Percentiles rank a stretch among this genome's conserved stretches.
phyloP scores from a whole-genome alignment of 192 early-diverging fungal species.

The Funneliformis mosseae region DNA sequence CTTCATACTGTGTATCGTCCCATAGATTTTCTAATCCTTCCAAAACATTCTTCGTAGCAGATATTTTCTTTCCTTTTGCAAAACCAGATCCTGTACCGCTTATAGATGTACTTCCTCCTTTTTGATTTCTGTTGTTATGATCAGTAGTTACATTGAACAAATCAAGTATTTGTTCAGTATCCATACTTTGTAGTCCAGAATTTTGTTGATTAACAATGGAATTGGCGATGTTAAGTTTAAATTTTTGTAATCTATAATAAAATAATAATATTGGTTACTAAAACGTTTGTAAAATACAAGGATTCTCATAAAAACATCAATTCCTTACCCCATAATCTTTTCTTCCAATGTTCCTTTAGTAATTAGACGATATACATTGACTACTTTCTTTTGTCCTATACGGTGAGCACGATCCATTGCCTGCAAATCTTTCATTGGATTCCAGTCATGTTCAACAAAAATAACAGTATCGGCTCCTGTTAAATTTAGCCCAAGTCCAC shows the following conservation, averaged over 20 bases:
- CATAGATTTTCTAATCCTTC: constrained; percentile 83
- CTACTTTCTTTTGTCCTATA: constrained; percentile 95
- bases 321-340: constrained; percentile 95
- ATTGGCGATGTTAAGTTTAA: constrained; percentile 97
- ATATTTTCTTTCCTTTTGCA: constrained; percentile 56
- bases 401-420: constrained; percentile 99
- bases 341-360: constrained; percentile 97
- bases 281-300: not conserved
- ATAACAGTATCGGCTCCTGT: constrained; percentile 99
- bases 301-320: not conserved
- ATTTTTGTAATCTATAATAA: constrained; percentile 83
- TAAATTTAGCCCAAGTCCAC: constrained; percentile 95
- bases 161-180: constrained; percentile 94
- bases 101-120: constrained; percentile 16
- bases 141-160: constrained; percentile 78
- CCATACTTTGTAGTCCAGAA: constrained; percentile 90
- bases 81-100: constrained; percentile 19
- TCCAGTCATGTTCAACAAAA: constrained; percentile 99
- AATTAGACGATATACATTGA: constrained; percentile 98
- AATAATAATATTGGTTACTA: not conserved
- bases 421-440: constrained; percentile 98
- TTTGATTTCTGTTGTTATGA: constrained; percentile 47
- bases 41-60: constrained; percentile 65
- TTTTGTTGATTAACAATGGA: constrained; percentile 97
- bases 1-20: constrained; percentile 89